phyloP scores from a whole-genome alignment of 176 grass and related monocot species.

The Paspalum notatum region DNA sequence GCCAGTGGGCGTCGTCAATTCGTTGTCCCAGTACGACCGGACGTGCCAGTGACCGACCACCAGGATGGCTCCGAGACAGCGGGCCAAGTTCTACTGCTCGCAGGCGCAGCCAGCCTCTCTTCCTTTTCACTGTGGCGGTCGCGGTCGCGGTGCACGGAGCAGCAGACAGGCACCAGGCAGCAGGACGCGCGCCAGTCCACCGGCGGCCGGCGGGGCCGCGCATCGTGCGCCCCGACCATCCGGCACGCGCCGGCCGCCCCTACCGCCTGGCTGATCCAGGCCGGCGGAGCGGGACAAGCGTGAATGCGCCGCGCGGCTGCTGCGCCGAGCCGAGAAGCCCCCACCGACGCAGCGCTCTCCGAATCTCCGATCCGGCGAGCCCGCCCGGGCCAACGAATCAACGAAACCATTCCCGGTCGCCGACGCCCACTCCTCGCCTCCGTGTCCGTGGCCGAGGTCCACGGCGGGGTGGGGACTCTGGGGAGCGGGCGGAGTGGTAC shows the following conservation, averaged over 20 bases:
- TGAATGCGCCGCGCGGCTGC: constrained; percentile 26
- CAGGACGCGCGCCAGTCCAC: too few relatives aligned
- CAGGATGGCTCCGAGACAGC: background rate
- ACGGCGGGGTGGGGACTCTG: background rate
- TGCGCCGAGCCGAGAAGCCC: background rate
- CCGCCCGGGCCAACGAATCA: background rate
- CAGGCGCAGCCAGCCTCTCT: too few relatives aligned
- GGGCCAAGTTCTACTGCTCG: background rate
- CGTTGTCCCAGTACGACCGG: too few relatives aligned
- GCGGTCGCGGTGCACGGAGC: background rate
- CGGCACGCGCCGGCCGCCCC: constrained; percentile 2
- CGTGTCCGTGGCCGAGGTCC: background rate
- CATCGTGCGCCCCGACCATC: constrained; percentile 22
- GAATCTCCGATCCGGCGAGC: constrained; percentile 4
- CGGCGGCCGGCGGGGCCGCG: background rate
- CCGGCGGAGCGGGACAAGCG: constrained; percentile 5
- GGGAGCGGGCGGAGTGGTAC: background rate
- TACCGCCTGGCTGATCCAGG: background rate
- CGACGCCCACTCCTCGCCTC: background rate
- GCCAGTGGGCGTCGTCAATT: too few relatives aligned
- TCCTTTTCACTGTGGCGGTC: background rate
- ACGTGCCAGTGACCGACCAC: too few relatives aligned
- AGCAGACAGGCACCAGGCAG: background rate
- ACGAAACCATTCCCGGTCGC: background rate
- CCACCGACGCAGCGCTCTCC: background rate